phyloP scores from a whole-genome alignment of 345 rosid species.

The Linum trigynum region DNA sequence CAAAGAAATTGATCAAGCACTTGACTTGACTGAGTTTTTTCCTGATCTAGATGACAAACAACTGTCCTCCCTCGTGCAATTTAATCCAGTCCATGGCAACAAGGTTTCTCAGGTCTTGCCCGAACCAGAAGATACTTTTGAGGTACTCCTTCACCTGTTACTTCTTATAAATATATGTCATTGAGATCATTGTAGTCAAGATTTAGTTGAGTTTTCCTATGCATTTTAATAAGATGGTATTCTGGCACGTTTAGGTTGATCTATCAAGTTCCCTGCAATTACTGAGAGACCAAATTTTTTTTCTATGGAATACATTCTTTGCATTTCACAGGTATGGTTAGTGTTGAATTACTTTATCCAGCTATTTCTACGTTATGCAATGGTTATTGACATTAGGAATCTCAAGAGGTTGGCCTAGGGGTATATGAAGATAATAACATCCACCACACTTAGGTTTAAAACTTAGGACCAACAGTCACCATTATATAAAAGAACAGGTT shows the following conservation, averaged over 20 bases:
- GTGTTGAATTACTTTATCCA: too few relatives aligned
- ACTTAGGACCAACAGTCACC: too few relatives aligned
- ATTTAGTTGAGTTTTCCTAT: neutral
- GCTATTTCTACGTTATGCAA: too few relatives aligned
- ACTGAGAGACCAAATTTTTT: too few relatives aligned
- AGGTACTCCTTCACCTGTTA: slow-evolving; percentile 47
- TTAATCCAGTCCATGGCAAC: slow-evolving; percentile 25
- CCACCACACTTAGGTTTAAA: too few relatives aligned
- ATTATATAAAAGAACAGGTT: too few relatives aligned
- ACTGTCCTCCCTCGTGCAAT: slow-evolving; percentile 28
- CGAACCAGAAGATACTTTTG: slow-evolving; percentile 54
- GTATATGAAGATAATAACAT: too few relatives aligned
- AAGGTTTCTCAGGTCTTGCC: slow-evolving; percentile 38
- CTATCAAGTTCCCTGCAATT: too few relatives aligned
- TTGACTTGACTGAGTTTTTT: slow-evolving; percentile 47
- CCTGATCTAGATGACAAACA: slow-evolving; percentile 41
- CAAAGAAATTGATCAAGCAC: slow-evolving; percentile 36
- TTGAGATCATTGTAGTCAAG: neutral
- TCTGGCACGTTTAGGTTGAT: slow-evolving; percentile 22
- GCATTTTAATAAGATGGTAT: slow-evolving; percentile 5
- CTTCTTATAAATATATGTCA: slow-evolving; percentile 17
- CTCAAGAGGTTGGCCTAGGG: too few relatives aligned
- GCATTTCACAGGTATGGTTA: too few relatives aligned
- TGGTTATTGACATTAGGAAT: too few relatives aligned
- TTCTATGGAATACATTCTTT: too few relatives aligned